Base-by-base conservation (phyloP, 805 yeast species). In the Spathaspora hagerdaliae region DNA sequence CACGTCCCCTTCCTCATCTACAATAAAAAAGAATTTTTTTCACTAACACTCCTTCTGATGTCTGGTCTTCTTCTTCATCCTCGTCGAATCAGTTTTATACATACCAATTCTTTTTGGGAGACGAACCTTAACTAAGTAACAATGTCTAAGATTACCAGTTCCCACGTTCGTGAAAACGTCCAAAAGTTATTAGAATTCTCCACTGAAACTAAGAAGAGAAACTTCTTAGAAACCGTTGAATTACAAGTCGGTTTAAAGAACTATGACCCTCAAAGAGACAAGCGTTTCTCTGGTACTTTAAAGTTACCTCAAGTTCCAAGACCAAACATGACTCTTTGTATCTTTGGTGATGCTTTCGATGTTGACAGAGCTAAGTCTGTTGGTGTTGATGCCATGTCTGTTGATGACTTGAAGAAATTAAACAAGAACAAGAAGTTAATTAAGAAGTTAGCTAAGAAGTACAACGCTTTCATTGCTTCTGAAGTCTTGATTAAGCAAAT, bases 221-320 rank as follows among this genome's bases (percentile, higher is more conserved):
- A 94, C 96, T 94, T 94, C 82, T 87, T 92, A 79, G 99, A 94
- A 86, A 92, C 99, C 77, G 91, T 94, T 69, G 99, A 94, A 82
- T 83, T 94, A 74, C 99, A 94, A 82, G 96, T 94, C 71, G 99
- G 99, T 78, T 85, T 94, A 67, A 94, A 94, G 91, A 94, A 94
- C 96, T 94, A 94, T 80, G 99, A 94, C 77, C 98, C 99, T 73
- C 99, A 94, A 83, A 91, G 99, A 88, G 99, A 94, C 81, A 94
- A 94, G 91, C 98, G 99, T 90, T 94, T 94, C 97, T 92, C 98
- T 74, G 99, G 99, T 81, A 71, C 98, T 72, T 85, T 94, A 80
- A 94, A 85, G 81, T 83, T 94, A 67, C 99, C 99, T 72, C 85
- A 83, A 72, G 96, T 95, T 61, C 99, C 99, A 82, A 95, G 99